These are phyloP conservation scores for Colletotrichum incanum DNA, from an alignment of 2,329 filamentous ascomycete species.

Conservation along the genomic window DNA sequence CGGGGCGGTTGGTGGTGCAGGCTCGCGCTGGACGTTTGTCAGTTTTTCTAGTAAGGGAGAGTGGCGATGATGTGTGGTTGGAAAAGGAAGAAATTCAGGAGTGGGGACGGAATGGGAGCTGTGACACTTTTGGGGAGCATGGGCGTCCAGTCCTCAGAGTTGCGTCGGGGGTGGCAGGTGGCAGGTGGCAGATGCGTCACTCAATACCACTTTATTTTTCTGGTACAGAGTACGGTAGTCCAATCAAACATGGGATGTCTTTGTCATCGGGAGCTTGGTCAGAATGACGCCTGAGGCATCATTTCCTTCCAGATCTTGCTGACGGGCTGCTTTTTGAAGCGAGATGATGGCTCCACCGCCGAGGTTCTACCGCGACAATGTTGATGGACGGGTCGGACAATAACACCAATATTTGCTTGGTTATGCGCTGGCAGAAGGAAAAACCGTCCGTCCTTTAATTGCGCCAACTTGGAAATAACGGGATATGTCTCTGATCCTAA, in stretches of 20 bases:
- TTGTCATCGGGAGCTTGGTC: constrained; percentile 17
- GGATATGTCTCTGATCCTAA: constrained; percentile 14
- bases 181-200: constrained; percentile 15
- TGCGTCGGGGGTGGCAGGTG: not conserved
- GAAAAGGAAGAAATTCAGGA: not conserved
- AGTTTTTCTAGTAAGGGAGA: constrained; percentile 25
- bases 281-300: not conserved
- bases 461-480: constrained; percentile 33
- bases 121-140: constrained; percentile 22
- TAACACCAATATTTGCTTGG: not conserved
- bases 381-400: not conserved
- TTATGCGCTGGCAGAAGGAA: constrained; percentile 7
- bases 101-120: constrained; percentile 16
- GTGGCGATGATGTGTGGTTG: constrained; percentile 7
- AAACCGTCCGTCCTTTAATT: not conserved
- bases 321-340: constrained; percentile 8
- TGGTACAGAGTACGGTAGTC: not conserved
- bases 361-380: constrained; percentile 26
- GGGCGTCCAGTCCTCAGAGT: constrained; percentile 1
- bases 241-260: not conserved
- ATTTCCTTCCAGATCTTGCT: not conserved
- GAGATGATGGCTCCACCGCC: constrained; percentile 31
- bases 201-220: constrained; percentile 17
- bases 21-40: constrained; percentile 32
- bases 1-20: constrained; percentile 30